phyloP scores from a whole-genome alignment of 2,329 filamentous ascomycete species.

The Colletotrichum zoysiae region DNA sequence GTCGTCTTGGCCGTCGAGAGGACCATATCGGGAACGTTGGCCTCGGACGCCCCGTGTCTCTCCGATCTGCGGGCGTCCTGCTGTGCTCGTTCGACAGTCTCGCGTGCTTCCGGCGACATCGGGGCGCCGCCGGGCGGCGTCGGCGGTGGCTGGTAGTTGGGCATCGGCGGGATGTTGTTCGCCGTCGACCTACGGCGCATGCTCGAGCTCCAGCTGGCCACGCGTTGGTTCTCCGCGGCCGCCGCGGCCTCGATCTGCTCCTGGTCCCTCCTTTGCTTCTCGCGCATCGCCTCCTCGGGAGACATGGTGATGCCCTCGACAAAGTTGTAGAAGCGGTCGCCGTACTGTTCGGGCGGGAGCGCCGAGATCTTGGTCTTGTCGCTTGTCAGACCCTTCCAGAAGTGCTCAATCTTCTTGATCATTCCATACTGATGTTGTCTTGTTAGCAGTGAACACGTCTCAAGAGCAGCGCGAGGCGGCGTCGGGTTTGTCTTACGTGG shows the following conservation, averaged over 20 bases:
- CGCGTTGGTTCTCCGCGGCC: conserved; percentile 51
- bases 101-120: conserved; percentile 54
- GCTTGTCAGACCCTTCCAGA: conserved; percentile 92
- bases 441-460: conserved; percentile 24
- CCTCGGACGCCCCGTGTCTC: conserved; percentile 51
- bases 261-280: conserved; percentile 69
- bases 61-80: conserved; percentile 54
- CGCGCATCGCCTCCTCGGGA: conserved; percentile 82
- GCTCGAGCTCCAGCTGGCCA: conserved; percentile 54
- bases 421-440: conserved; percentile 84
- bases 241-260: conserved; percentile 64
- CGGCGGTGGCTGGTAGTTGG: conserved; percentile 60
- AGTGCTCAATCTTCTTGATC: conserved; percentile 94
- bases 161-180: conserved; percentile 56
- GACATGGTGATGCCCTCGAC: conserved; percentile 93
- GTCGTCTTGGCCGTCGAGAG: conserved; percentile 56
- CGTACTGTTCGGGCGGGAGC: conserved; percentile 89
- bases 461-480: neutral
- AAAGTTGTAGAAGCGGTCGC: conserved; percentile 93
- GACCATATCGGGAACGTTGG: conserved; percentile 72
- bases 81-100: conserved; percentile 57
- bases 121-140: conserved; percentile 51
- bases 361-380: conserved; percentile 92
- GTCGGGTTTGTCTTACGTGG: conserved; percentile 74
- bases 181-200: conserved; percentile 49